Evolutionary conservation across 805 yeast species (phyloP), one percentile per base, ranked within the genome.

Genomic region (Cyberlindnera sargentensis): DNA sequence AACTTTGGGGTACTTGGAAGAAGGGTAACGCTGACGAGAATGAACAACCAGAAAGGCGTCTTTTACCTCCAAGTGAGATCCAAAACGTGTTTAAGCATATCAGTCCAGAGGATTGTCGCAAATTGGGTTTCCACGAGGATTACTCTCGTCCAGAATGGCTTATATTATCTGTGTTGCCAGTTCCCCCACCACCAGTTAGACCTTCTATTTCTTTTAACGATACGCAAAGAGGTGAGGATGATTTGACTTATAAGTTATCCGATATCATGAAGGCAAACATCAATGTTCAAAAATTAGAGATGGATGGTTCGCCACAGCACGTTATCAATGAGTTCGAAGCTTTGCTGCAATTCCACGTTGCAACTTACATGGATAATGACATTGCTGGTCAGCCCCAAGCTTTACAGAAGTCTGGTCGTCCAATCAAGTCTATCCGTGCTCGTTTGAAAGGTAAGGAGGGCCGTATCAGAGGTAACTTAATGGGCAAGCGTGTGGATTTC

Each of bases 361-460:
- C 99, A 6, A 93, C 99, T 0, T 93, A 93, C 63, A 93, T 93
- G 99, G 99, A 93, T 69, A 93, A 93, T 64, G 98, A 93, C 69
- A 93, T 93, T 66, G 99, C 99, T 10, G 99, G 99, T 50, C 99
- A 93, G 70, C 99, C 99, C 1, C 99, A 91, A 66, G 99, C 99
- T 31, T 75, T 93, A 49, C 99, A 93, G 63, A 93, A 93, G 67
- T 87, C 97, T 45, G 99, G 99, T 46, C 84, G 99, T 68, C 99
- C 99, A 2, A 95, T 93, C 53, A 93, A 93, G 65, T 88, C 97
- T 37, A 93, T 93, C 57, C 82, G 99, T 70, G 98, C 99, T n/a
- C 90, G 99, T 72, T 75, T 93, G 57, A 93, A 93, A 83, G 99
- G 99, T 72, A 93, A 93, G 59, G 99, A 93, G 71, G 99, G 99